Evolutionary conservation across 345 rosid genomes (phyloP).

Genomic region (Clausena lansium): DNA sequence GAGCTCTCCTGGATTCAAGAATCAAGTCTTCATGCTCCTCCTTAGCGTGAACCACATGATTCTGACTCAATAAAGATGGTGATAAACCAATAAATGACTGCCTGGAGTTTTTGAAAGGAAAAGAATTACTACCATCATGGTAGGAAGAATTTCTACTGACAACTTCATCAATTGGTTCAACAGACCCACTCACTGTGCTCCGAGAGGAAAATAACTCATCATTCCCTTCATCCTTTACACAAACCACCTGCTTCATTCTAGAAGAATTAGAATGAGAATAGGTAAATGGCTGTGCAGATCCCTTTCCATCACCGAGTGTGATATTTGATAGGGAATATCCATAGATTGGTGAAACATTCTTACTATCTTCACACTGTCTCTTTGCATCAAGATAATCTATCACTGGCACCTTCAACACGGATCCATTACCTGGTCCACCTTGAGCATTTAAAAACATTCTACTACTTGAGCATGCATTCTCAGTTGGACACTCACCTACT

Average conservation of each 20-base stretch:
- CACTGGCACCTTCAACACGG: constrained; percentile 30
- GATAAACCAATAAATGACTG: constrained; percentile 28
- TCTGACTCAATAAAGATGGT: constrained; percentile 19
- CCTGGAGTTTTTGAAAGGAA: constrained; percentile 32
- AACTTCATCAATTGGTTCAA: constrained; percentile 24
- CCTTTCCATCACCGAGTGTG: constrained; percentile 25
- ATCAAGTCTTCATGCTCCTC: constrained; percentile 25
- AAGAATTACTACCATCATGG: constrained; percentile 22
- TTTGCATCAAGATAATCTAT: constrained; percentile 34
- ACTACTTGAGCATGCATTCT: constrained; percentile 33
- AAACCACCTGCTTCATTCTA: constrained; percentile 19
- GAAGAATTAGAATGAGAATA: constrained; percentile 27
- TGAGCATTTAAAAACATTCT: constrained; percentile 32
- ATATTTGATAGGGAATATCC: constrained; percentile 27
- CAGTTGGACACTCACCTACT: constrained; percentile 35
- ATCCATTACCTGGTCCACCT: constrained; percentile 28
- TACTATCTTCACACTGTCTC: constrained; percentile 30
- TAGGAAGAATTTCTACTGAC: constrained; percentile 14
- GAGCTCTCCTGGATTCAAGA: constrained; percentile 29
- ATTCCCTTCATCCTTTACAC: constrained; percentile 29
- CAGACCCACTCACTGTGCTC: constrained; percentile 28
- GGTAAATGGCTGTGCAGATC: constrained; percentile 20
- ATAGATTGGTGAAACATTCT: constrained; percentile 26
- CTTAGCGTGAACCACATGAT: constrained; percentile 16
- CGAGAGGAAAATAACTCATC: constrained; percentile 24